Evolutionary conservation across 1,284 basidiomycete genomes (phyloP).

Genomic region (Volvariella volvacea): DNA sequence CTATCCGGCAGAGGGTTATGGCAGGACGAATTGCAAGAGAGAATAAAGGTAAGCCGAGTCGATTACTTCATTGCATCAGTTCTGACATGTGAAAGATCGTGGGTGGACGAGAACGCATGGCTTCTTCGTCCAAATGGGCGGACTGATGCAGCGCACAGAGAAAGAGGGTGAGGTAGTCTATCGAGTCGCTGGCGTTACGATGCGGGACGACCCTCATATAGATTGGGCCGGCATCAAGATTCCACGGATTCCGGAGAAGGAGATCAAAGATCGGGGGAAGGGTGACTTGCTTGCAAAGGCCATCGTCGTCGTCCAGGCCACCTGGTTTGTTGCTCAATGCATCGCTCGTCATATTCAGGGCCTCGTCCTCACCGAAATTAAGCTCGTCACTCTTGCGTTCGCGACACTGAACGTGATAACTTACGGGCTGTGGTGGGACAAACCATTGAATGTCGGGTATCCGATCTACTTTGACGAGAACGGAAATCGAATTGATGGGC

Average conservation of each 20-base stretch:
- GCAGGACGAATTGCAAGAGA: too few species aligned
- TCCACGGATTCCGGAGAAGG: constrained; percentile 16
- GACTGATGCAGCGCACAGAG: constrained; percentile 17
- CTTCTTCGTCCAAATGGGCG: constrained; percentile 23
- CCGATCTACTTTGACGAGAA: too few species aligned
- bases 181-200: constrained; percentile 11
- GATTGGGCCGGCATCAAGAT: constrained; percentile 15
- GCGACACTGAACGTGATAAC: constrained; percentile 18
- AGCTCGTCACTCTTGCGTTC: constrained; percentile 24
- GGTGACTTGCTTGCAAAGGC: constrained; percentile 24
- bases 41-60: too few species aligned
- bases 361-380: constrained; percentile 22
- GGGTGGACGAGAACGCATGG: constrained; percentile 22
- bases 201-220: too few species aligned
- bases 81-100: too few species aligned
- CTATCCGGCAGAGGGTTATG: too few species aligned
- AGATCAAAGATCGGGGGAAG: too few species aligned
- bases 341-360: constrained; percentile 15
- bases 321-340: constrained; percentile 24
- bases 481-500: too few species aligned
- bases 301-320: constrained; percentile 23
- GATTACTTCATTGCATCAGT: too few species aligned
- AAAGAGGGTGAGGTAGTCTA: constrained; percentile 8
- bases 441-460: too few species aligned
- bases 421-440: constrained; percentile 29